Evolutionary conservation across 2,329 filamentous ascomycete genomes (phyloP).

Genomic region (Metarhizium brunneum): DNA sequence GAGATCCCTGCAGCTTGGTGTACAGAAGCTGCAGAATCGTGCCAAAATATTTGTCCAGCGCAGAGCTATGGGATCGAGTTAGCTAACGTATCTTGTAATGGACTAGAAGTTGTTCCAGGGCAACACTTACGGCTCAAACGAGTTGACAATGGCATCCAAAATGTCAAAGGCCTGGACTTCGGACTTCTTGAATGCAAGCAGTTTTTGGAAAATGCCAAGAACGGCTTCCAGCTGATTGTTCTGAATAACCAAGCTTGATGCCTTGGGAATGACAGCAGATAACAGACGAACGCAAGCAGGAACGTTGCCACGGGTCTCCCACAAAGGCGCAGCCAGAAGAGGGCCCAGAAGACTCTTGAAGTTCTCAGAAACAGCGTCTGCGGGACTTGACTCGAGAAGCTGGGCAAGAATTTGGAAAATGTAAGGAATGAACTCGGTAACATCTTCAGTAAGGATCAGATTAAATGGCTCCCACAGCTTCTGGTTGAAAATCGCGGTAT

Average conservation of each 20-base stretch:
- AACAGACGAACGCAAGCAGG: slow-evolving; percentile 83
- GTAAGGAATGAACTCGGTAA: slow-evolving; percentile 94
- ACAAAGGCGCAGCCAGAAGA: slow-evolving; percentile 71
- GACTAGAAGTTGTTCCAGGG: not conserved
- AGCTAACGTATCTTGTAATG: not conserved
- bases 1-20: slow-evolving; percentile 58
- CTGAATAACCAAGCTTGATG: slow-evolving; percentile 60
- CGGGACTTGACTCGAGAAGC: slow-evolving; percentile 76
- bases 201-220: slow-evolving; percentile 91
- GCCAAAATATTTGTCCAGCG: slow-evolving; percentile 67
- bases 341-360: slow-evolving; percentile 73
- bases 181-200: slow-evolving; percentile 72
- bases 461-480: slow-evolving; percentile 79
- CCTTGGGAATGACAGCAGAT: slow-evolving; percentile 73
- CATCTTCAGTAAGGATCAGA: slow-evolving; percentile 67
- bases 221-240: slow-evolving; percentile 80
- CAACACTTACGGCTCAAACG: slow-evolving; percentile 58
- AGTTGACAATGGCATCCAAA: slow-evolving; percentile 67
- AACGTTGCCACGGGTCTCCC: slow-evolving; percentile 89
- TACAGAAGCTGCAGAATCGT: slow-evolving; percentile 77
- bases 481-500: slow-evolving; percentile 67
- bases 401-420: slow-evolving; percentile 93
- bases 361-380: slow-evolving; percentile 66
- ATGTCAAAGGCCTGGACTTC: slow-evolving; percentile 86
- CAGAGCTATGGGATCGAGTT: slow-evolving; percentile 30